These are phyloP conservation scores for Scheffersomyces cryptocercus DNA, from an alignment of 1,139 yeast genomes.

Conservation along the genomic window DNA sequence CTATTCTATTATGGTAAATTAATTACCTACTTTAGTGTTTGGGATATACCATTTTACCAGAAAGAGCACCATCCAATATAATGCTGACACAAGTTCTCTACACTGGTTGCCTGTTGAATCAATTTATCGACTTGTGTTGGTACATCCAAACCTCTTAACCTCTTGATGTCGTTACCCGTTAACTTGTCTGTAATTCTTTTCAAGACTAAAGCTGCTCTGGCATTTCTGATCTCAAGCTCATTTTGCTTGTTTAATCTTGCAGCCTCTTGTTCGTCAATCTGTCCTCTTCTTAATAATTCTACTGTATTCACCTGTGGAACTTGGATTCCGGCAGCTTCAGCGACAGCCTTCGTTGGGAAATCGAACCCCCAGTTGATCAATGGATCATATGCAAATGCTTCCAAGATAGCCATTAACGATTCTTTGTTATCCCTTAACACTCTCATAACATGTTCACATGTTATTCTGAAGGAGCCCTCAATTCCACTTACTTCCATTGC, in stretches of 20 bases:
- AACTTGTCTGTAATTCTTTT: conserved; percentile 89
- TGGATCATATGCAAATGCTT: conserved; percentile 98
- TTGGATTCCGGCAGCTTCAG: conserved; percentile 70
- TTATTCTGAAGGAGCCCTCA: conserved; percentile 94
- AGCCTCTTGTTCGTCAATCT: conserved; percentile 76
- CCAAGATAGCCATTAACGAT: conserved; percentile 95
- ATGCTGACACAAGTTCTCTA: conserved; percentile 94
- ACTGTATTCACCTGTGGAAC: conserved; percentile 66
- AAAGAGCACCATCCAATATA: conserved; percentile 99
- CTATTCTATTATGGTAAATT: too few species aligned
- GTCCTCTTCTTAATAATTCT: conserved; percentile 70
- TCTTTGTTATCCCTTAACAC: conserved; percentile 91
- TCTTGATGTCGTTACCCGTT: conserved; percentile 88
- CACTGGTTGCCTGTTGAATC: conserved; percentile 95
- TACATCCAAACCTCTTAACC: conserved; percentile 70
- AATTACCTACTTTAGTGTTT: too few species aligned
- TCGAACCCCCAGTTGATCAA: conserved; percentile 98
- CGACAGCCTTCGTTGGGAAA: conserved; percentile 77
- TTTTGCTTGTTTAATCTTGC: conserved; percentile 69
- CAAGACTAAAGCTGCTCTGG: conserved; percentile 88
- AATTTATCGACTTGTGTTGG: conserved; percentile 91
- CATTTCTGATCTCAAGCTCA: conserved; percentile 79
- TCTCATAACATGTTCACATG: conserved; percentile 97
- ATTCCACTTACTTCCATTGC: conserved; percentile 99
- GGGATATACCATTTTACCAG: conserved; percentile 53